Percentiles rank a stretch among this genome's conserved stretches.
Conservation (phyloP, 2,329 filamentous ascomycete genomes). For the Alternaria ethzedia region DNA sequence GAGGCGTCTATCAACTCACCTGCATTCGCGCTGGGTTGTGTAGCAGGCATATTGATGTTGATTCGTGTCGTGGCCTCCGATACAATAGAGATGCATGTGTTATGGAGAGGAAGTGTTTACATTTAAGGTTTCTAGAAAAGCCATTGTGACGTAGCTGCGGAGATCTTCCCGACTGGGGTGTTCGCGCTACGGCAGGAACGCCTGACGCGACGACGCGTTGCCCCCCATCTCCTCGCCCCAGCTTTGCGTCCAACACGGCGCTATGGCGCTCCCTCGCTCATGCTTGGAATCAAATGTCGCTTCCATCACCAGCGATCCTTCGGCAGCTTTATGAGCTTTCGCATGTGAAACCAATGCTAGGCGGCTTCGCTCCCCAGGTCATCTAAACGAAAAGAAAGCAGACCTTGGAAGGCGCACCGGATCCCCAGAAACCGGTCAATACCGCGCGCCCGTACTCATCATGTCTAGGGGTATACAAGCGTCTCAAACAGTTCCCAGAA, state of each 20-base stretch:
- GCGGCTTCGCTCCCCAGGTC: background rate
- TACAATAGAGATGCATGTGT: background rate
- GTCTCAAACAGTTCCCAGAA: background rate
- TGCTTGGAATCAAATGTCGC: background rate
- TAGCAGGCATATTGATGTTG: background rate
- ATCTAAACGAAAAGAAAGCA: background rate
- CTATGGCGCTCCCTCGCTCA: background rate
- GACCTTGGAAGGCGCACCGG: background rate
- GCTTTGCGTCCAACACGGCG: background rate
- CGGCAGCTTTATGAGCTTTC: background rate
- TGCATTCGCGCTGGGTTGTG: background rate
- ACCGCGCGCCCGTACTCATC: background rate
- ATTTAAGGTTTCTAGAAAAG: background rate
- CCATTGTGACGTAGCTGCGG: background rate
- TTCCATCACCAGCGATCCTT: background rate
- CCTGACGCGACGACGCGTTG: background rate
- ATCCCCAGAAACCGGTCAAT: background rate
- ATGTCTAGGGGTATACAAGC: background rate
- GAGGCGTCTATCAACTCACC: background rate
- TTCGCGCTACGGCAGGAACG: background rate
- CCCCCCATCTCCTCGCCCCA: background rate
- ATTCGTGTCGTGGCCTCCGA: background rate
- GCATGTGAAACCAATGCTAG: background rate
- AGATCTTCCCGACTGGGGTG: background rate
- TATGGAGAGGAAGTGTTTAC: background rate